Evolutionary conservation across 371 early-diverging fungal species (phyloP).

Genomic region (Mortierella sp.): DNA sequence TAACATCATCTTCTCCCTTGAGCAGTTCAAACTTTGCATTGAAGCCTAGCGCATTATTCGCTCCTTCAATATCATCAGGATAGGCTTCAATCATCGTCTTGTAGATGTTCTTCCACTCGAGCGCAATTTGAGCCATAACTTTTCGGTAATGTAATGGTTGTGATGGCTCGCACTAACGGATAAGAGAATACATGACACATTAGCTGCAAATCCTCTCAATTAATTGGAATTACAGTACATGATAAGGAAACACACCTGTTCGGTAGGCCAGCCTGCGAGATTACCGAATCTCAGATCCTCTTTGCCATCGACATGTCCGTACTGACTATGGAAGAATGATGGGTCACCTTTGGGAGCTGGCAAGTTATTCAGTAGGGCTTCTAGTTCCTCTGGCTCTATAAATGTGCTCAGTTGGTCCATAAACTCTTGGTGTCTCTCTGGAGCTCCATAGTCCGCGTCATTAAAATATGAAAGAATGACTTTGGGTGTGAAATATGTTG

Average conservation of each 20-base stretch:
- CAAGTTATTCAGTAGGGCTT: conserved; percentile 27
- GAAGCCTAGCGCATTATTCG: conserved; percentile 52
- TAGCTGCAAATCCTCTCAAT: not conserved
- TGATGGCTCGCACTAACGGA: conserved; percentile 25
- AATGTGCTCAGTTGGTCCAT: conserved; percentile 51
- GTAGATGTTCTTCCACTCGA: conserved; percentile 41
- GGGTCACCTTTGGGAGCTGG: conserved; percentile 50
- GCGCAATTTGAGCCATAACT: conserved; percentile 34
- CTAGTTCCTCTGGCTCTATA: conserved; percentile 46
- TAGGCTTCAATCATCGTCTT: conserved; percentile 17
- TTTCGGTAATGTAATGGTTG: conserved; percentile 34
- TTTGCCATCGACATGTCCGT: conserved; percentile 55
- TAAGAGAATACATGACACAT: not conserved
- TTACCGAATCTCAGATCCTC: conserved; percentile 55
- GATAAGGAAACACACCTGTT: conserved; percentile 21
- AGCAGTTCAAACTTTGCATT: conserved; percentile 35
- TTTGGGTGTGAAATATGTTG: conserved; percentile 57
- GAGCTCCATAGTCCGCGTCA: conserved; percentile 56
- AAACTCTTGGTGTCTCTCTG: conserved; percentile 52
- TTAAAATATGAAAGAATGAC: conserved; percentile 54
- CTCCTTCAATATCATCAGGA: conserved; percentile 40
- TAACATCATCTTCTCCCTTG: conserved; percentile 11
- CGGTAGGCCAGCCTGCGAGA: conserved; percentile 52
- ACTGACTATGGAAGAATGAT: conserved; percentile 51
- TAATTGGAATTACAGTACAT: not conserved